These are phyloP conservation scores for Chrysoporthe puriensis DNA, from an alignment of 2,329 filamentous ascomycete genomes.

Conservation along the genomic window DNA sequence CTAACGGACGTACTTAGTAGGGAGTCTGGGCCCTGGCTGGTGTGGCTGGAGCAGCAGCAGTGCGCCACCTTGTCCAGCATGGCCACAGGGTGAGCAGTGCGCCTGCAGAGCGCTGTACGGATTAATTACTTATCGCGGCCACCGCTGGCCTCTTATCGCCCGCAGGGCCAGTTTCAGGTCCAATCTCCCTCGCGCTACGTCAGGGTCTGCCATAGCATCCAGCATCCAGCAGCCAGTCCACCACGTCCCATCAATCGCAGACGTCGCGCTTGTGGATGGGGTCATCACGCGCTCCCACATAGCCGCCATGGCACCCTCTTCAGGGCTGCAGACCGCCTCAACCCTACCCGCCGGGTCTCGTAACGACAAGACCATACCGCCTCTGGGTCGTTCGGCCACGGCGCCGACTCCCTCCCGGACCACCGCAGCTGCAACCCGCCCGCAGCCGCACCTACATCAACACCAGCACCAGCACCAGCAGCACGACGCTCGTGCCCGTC, in stretches of 20 bases:
- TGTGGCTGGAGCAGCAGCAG: too few relatives aligned
- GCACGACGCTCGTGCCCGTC: conserved; percentile 38
- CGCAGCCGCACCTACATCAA: background rate
- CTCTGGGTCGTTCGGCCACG: conserved; percentile 46
- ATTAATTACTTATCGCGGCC: background rate
- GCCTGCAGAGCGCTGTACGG: too few relatives aligned
- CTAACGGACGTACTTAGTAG: too few relatives aligned
- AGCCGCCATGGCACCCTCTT: conserved; percentile 37
- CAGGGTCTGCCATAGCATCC: conserved; percentile 6
- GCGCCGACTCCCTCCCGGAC: conserved; percentile 39
- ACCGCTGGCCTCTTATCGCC: conserved; percentile 11
- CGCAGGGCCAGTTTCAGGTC: conserved; percentile 4
- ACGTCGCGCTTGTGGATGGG: conserved; percentile 19
- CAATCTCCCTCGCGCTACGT: conserved; percentile 1
- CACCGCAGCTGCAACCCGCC: background rate
- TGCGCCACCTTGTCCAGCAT: too few relatives aligned
- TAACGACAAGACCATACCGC: conserved; percentile 31
- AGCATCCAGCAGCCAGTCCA: background rate
- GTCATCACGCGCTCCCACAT: conserved; percentile 13
- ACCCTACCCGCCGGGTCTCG: background rate
- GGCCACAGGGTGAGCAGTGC: too few relatives aligned
- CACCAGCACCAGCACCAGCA: conserved; percentile 5
- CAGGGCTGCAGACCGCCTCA: conserved; percentile 35
- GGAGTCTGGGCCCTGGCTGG: too few relatives aligned
- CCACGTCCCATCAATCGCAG: background rate